Evolutionary conservation across 2,329 filamentous ascomycete species (phyloP), one percentile per base, ranked within the genome.

Genomic region (Albophoma yamanashiensis): DNA sequence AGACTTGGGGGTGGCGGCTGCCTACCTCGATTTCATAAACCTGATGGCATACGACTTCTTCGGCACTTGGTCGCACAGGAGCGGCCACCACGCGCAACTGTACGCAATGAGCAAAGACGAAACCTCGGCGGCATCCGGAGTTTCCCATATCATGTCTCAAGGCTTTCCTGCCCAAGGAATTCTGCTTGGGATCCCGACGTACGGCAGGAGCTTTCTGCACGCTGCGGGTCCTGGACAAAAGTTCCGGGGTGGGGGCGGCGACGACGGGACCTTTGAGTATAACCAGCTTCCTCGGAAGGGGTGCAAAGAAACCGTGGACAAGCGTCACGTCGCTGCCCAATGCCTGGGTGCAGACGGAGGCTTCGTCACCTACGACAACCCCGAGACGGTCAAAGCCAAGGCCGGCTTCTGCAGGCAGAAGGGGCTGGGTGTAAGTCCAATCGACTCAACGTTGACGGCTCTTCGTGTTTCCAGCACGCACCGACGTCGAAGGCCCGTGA

Each of bases 41-140:
- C 75, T 94, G 42, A 91, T 89, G 82, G 83, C 89, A 1, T 94
- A 92, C 72, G 89, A 94, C 71, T 89, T 92, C 68, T 85, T 82
- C 34, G 89, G 89, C 1, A 78, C 83, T 4, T 92, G 89, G 89
- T 83, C 82, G 1, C 70, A 77, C 38, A 81, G 81, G 60, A 84
- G 83, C 55, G 89, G 89, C 8, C 88, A 93, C 70, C 90, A 93
- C 59, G 84, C 89, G 5, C 89, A 92, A 69, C 82, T 94, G 1
- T 89, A 86, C 68, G 77, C 84, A 1, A 80, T 84, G 60, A 76
- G 73, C 59, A 80, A 83, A 64, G 82, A 81, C 64, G 81, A 87
- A 63, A 78, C 82, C 1, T 91, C 87, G 1, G 87, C 82, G n/a
- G 82, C 88, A 15, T 81, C 84, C 0, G 83, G 83, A 0, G 83